These are phyloP conservation scores for Schizothecium vesticola DNA, from an alignment of 495 filamentous ascomycete genomes.

Conservation along the genomic window DNA sequence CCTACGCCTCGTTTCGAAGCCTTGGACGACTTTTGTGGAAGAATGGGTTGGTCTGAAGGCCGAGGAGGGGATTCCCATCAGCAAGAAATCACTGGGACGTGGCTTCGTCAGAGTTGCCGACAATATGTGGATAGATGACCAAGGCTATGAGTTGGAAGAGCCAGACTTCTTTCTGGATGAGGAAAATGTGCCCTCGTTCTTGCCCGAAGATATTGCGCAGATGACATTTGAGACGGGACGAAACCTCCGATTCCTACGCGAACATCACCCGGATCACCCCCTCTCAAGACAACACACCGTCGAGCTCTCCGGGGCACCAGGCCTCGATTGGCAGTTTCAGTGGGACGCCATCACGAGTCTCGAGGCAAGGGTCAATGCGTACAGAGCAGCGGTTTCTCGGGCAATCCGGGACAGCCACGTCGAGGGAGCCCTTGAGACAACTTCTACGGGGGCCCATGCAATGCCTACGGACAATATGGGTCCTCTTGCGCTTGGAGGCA, in stretches of 20 bases:
- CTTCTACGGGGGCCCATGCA: neutral
- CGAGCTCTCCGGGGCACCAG: constrained; percentile 44
- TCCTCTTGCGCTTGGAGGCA: constrained; percentile 31
- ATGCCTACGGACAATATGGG: neutral
- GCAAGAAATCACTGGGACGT: constrained; percentile 40
- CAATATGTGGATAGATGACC: constrained; percentile 49
- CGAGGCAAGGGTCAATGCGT: constrained; percentile 55
- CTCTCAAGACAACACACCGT: constrained; percentile 51
- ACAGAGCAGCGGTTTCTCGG: constrained; percentile 50
- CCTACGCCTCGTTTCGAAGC: constrained; percentile 54
- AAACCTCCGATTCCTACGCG: constrained; percentile 67
- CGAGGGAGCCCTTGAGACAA: neutral
- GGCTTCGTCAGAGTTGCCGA: constrained; percentile 60
- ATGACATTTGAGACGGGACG: constrained; percentile 71
- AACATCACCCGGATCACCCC: constrained; percentile 72
- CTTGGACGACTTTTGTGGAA: constrained; percentile 68
- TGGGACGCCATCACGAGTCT: constrained; percentile 68
- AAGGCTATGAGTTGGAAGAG: constrained; percentile 45
- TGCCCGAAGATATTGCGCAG: constrained; percentile 58
- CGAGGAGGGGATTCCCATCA: constrained; percentile 46
- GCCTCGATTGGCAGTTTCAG: constrained; percentile 65
- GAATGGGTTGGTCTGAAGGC: constrained; percentile 71
- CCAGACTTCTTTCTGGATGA: constrained; percentile 57
- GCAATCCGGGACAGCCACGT: constrained; percentile 28
- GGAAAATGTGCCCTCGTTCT: constrained; percentile 59